phyloP scores from a whole-genome alignment of 176 grass and related monocot species.

The Chloris gayana region DNA sequence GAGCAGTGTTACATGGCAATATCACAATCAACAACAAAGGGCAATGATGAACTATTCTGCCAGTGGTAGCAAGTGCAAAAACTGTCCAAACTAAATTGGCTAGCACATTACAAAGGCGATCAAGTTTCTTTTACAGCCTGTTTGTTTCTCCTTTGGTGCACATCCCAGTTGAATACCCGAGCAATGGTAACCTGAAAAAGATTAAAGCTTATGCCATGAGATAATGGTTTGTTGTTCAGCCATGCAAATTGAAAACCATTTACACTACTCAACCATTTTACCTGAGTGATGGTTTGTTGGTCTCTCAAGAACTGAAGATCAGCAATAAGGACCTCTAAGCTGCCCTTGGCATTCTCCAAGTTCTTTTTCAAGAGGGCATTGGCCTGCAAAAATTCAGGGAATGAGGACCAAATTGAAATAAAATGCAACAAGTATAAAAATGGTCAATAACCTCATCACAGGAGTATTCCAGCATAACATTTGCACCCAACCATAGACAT shows the following conservation, averaged over 20 bases:
- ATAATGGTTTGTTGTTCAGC: neutral
- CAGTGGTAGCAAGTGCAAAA: slow-evolving; percentile 35
- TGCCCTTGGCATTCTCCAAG: slow-evolving; percentile 94
- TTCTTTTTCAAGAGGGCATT: slow-evolving; percentile 83
- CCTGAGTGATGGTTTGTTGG: slow-evolving; percentile 97
- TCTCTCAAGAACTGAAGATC: slow-evolving; percentile 97
- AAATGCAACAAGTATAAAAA: neutral
- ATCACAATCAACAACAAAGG: slow-evolving; percentile 33
- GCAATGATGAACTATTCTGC: slow-evolving; percentile 1
- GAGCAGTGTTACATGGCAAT: slow-evolving; percentile 39
- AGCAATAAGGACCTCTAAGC: slow-evolving; percentile 85
- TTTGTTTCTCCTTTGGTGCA: slow-evolving; percentile 92
- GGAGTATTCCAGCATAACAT: slow-evolving; percentile 96
- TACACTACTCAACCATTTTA: slow-evolving; percentile 24
- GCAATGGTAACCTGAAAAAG: slow-evolving; percentile 79
- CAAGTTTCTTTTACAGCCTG: slow-evolving; percentile 61
- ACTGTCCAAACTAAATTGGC: slow-evolving; percentile 1
- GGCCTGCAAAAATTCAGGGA: slow-evolving; percentile 53
- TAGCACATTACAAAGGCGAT: slow-evolving; percentile 21
- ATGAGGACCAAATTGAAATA: neutral
- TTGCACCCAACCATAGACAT: slow-evolving; percentile 97
- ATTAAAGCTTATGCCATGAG: slow-evolving; percentile 1
- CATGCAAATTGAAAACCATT: neutral
- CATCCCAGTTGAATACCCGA: slow-evolving; percentile 97
- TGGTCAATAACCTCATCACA: slow-evolving; percentile 68